These are phyloP conservation scores for Aspergillus olivimuriae DNA, from an alignment of 495 filamentous ascomycete genomes.

Conservation along the genomic window DNA sequence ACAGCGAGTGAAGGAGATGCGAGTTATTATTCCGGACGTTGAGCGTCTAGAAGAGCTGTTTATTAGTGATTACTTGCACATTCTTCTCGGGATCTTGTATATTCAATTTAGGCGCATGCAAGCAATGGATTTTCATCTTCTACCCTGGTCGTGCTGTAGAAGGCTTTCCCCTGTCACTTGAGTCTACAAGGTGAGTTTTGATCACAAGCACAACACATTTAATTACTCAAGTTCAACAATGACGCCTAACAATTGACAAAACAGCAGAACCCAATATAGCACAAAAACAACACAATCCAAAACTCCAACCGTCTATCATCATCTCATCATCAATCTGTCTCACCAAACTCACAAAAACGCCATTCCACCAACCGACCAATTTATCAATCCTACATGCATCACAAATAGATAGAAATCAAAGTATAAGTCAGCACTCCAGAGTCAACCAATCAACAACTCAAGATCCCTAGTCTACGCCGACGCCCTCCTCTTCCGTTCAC, in stretches of 20 bases:
- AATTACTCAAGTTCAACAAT: not conserved
- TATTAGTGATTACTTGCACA: not conserved
- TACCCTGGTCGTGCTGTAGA: no score
- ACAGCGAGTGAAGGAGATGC: slow-evolving; percentile 28
- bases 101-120: not conserved
- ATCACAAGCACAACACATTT: no score
- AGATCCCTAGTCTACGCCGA: slow-evolving; percentile 6
- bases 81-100: slow-evolving; percentile 3
- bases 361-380: not conserved
- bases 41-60: slow-evolving; percentile 7
- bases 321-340: not conserved
- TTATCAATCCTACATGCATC: not conserved
- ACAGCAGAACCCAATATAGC: no score
- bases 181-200: no score
- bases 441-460: not conserved
- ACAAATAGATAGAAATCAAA: not conserved
- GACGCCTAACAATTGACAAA: not conserved
- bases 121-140: no score
- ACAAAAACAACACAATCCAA: not conserved
- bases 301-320: slow-evolving; percentile 3
- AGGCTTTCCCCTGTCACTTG: no score
- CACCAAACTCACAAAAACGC: not conserved
- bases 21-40: slow-evolving; percentile 6
- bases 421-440: not conserved
- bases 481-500: slow-evolving; percentile 10